phyloP scores from a whole-genome alignment of 129 eudicot genomes.

The Chrysanthemum makinoi region DNA sequence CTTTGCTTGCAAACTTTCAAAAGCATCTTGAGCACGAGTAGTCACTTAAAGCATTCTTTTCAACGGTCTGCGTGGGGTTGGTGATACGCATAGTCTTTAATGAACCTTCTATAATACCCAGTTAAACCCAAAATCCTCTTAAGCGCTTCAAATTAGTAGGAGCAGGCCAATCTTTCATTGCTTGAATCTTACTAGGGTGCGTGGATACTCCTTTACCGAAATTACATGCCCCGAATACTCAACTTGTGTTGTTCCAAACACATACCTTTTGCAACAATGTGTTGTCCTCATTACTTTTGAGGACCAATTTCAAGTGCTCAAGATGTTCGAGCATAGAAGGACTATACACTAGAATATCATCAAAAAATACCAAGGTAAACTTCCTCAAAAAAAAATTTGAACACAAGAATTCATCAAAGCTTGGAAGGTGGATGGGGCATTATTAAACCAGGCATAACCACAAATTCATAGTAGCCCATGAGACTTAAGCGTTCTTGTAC shows the following conservation, averaged over 20 bases:
- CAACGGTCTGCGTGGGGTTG: background rate
- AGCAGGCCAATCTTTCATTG: background rate
- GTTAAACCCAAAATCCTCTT: background rate
- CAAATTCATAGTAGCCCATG: no score
- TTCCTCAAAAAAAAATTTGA: no score
- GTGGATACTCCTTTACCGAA: background rate
- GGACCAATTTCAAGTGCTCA: background rate
- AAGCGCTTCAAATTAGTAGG: no score
- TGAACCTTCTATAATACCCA: background rate
- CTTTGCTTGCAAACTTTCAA: background rate
- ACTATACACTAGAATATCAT: no score
- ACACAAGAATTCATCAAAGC: no score
- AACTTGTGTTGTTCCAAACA: background rate
- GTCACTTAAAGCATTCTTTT: background rate
- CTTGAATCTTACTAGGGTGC: background rate
- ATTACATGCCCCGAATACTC: background rate
- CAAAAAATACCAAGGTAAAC: no score
- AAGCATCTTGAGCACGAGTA: background rate
- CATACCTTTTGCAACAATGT: background rate
- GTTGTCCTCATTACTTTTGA: background rate
- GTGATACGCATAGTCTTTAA: background rate
- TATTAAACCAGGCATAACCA: no score
- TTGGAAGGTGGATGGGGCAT: no score
- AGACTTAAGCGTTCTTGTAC: no score
- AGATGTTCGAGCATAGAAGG: no score